Evolutionary conservation across 2,329 filamentous ascomycete species (phyloP), one percentile per base, ranked within the genome.

Genomic region (Cladosporium velox): DNA sequence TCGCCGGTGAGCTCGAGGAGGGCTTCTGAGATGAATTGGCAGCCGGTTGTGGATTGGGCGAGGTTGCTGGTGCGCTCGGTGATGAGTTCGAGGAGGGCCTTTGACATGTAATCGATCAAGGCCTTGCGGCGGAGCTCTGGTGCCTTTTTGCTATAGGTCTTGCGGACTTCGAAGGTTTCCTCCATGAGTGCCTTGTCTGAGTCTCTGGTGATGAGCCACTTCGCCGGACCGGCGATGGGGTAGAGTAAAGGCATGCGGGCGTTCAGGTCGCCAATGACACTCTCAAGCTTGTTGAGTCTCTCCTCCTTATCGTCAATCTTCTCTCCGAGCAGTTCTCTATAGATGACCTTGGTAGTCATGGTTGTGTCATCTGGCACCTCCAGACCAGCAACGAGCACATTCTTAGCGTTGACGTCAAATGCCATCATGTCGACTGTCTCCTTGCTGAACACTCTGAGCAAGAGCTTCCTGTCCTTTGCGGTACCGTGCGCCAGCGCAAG

Each of bases 331-430:
- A 99, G 83, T 78, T 98, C 94, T 0, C 91, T 85, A 78, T 97
- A 92, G 70, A 99, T 91, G 35, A 91, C 85, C 81, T 96, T 98
- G 60, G 88, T 85, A 3, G 88, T 91, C 74, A 97, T 84, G 70
- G 96, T 93, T 11, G 95, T 99, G 77, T 99, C 95, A 72, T 99
- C 95, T 59, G 97, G 88, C 59, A 97, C 89, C 73, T 98, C 95
- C 76, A 93, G 93, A 1, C 92, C 92, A 1, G 93, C 86, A 65
- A 98, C 84, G 38, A 99, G 87, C 64, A 98, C 86, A 68, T 90
- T 84, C 75, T 97, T 92, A 1, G 88, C 95, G 73, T 93, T 80
- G 7, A 84, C 78, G 75, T 99, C 94, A 58, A 87, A 88, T 2
- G 93, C 91, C 87, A 99, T 92, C 69, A 91, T 82, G 75, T 93